Conservation (phyloP, 139 green algal genomes). For the Asterochloris erici region DNA sequence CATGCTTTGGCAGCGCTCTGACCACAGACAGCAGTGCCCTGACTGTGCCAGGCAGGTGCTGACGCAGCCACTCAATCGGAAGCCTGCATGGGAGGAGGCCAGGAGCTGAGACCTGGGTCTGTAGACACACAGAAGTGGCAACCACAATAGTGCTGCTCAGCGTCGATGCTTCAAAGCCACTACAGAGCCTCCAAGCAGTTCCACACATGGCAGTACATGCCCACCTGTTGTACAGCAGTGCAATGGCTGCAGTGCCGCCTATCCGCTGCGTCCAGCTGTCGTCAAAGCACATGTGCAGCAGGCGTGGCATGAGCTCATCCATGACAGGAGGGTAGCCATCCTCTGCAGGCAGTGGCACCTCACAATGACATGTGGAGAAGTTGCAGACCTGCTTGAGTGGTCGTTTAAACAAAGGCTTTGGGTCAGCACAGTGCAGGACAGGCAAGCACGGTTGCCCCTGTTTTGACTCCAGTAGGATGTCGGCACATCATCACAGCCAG, state of each 20-base stretch:
- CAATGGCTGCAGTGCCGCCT: slow-evolving; percentile 72
- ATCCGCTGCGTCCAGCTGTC: slow-evolving; percentile 75
- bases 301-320: slow-evolving; percentile 69
- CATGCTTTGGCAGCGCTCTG: slow-evolving; percentile 63
- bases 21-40: slow-evolving; percentile 73
- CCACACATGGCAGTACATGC: slow-evolving; percentile 13
- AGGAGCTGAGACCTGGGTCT: background rate
- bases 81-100: slow-evolving; percentile 28
- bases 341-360: background rate
- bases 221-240: slow-evolving; percentile 30
- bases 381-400: too few species aligned
- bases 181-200: too few species aligned
- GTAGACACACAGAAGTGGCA: background rate
- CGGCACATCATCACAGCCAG: too few species aligned
- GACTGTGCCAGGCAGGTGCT: slow-evolving; percentile 39
- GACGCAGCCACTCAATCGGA: slow-evolving; percentile 41
- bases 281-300: slow-evolving; percentile 88
- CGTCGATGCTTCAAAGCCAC: too few species aligned
- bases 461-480: too few species aligned
- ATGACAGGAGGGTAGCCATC: slow-evolving; percentile 50
- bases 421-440: too few species aligned
- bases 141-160: too few species aligned
- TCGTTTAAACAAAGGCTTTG: too few species aligned
- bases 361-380: background rate
- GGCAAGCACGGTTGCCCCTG: too few species aligned